Conservation (phyloP, 2,329 filamentous ascomycete genomes). For the Stemphylium vesicarium region DNA sequence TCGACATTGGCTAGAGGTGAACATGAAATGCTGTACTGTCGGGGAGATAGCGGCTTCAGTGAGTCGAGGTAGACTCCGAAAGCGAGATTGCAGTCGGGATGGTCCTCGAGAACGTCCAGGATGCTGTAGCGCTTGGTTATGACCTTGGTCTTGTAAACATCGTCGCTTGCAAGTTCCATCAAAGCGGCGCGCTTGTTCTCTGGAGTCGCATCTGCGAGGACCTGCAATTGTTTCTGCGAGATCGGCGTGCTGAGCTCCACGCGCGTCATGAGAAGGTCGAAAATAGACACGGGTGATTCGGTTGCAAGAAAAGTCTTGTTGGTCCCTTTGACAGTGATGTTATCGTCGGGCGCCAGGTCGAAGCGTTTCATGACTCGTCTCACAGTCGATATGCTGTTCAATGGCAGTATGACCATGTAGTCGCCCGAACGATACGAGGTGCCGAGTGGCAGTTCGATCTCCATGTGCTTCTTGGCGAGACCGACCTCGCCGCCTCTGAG, state of each 20-base stretch:
- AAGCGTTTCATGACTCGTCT: conserved; percentile 26
- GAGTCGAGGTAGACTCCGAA: conserved; percentile 8
- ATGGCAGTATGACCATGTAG: conserved; percentile 73
- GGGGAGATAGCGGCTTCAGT: conserved; percentile 11
- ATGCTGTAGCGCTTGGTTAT: conserved; percentile 12
- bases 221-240: conserved; percentile 10
- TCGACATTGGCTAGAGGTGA: conserved; percentile 64
- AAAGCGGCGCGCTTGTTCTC: conserved; percentile 6
- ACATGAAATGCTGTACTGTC: conserved; percentile 64
- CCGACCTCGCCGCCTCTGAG: conserved; percentile 9
- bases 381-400: conserved; percentile 58
- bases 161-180: conserved; percentile 3
- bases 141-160: conserved; percentile 5
- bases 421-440: conserved; percentile 72
- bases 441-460: conserved; percentile 40
- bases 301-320: conserved; percentile 9
- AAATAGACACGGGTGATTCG: conserved; percentile 1
- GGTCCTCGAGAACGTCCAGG: conserved; percentile 9
- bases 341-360: conserved; percentile 9
- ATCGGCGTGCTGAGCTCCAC: conserved; percentile 13
- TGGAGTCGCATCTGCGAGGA: conserved; percentile 4
- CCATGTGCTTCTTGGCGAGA: conserved; percentile 13
- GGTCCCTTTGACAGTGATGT: conserved; percentile 15
- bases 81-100: conserved; percentile 2
- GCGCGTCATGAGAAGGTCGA: conserved; percentile 11